A percentile compares a stretch with the other conserved stretches of the same genome.
These are phyloP conservation scores for Monilinia aucupariae DNA, from an alignment of 2,329 filamentous ascomycete species.

Conservation along the genomic window DNA sequence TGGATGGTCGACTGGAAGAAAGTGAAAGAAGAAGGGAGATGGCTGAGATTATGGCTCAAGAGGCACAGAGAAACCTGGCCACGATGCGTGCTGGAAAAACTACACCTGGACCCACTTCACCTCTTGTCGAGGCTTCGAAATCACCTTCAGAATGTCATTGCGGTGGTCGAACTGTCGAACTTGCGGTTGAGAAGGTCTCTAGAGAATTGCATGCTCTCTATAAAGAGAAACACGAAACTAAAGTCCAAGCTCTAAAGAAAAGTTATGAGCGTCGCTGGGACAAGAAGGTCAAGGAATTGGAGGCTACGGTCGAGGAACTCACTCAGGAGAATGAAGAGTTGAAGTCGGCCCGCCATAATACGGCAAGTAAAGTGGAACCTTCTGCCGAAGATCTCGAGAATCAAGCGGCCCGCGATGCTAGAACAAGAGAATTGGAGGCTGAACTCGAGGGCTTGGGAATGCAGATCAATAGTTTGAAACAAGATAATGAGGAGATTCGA, in stretches of 20 bases:
- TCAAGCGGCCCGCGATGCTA: conserved; percentile 66
- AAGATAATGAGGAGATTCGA: conserved; percentile 62
- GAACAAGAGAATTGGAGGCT: conserved; percentile 70
- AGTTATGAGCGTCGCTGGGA: conserved; percentile 83
- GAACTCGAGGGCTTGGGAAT: conserved; percentile 67
- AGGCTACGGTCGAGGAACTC: conserved; percentile 63
- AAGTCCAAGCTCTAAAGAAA: conserved; percentile 84
- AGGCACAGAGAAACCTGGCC: conserved; percentile 70
- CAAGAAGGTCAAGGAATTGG: conserved; percentile 77
- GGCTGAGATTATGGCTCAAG: conserved; percentile 68
- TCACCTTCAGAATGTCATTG: conserved; percentile 30
- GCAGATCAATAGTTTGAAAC: conserved; percentile 63
- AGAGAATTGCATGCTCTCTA: conserved; percentile 88
- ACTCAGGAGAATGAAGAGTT: conserved; percentile 70
- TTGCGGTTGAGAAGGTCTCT: conserved; percentile 85
- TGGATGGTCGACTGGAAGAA: conserved; percentile 71
- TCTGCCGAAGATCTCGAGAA: conserved; percentile 53
- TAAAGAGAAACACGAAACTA: conserved; percentile 95
- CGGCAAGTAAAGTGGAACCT: conserved; percentile 52
- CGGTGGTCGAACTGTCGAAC: conserved; percentile 62
- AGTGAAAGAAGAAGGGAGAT: conserved; percentile 68
- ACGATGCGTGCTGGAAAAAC: conserved; percentile 62
- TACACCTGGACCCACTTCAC: conserved; percentile 21
- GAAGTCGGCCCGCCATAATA: conserved; percentile 53
- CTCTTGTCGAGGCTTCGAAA: conserved; percentile 37